Evolutionary conservation across 768 basidiomycete genomes (phyloP).

Genomic region (Cytidiella melzeri): DNA sequence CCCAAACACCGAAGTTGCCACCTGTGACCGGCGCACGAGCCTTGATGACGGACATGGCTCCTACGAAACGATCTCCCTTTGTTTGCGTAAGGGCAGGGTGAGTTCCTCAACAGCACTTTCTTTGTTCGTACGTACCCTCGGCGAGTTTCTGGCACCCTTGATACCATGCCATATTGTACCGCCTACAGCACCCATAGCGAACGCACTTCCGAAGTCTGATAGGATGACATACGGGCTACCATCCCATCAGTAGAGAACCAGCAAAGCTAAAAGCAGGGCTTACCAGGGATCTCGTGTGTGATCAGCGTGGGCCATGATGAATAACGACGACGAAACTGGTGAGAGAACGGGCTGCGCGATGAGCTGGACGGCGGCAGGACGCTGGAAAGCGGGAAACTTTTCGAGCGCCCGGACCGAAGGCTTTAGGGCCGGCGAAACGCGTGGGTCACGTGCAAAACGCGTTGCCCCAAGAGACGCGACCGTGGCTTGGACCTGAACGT

Average conservation of each 20-base stretch:
- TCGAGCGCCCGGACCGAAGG: constrained; percentile 4
- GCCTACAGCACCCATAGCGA: constrained; percentile 96
- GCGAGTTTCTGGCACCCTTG: constrained; percentile 96
- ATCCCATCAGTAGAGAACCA: too few species aligned
- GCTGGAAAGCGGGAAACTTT: constrained; percentile 8
- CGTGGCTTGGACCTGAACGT: constrained; percentile 6
- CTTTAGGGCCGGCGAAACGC: constrained; percentile 27
- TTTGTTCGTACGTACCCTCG: constrained; percentile 64
- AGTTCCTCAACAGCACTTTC: background rate
- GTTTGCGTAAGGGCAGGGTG: too few species aligned
- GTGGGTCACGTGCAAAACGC: constrained; percentile 10
- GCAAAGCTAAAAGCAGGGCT: constrained; percentile 17
- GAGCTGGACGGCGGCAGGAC: background rate
- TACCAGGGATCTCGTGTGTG: constrained; percentile 93
- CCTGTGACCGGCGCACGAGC: constrained; percentile 97
- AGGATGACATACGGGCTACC: constrained; percentile 95
- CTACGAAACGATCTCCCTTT: constrained; percentile 93
- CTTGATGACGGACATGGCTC: constrained; percentile 94
- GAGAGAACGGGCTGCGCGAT: background rate
- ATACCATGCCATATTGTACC: constrained; percentile 99
- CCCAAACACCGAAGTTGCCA: constrained; percentile 94
- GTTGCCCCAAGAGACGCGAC: constrained; percentile 12
- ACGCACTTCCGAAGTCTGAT: constrained; percentile 96
- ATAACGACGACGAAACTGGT: constrained; percentile 7
- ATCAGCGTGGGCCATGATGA: constrained; percentile 77